Evolutionary conservation across 2,329 filamentous ascomycete genomes (phyloP).

Genomic region (Colletotrichum plurivorum): DNA sequence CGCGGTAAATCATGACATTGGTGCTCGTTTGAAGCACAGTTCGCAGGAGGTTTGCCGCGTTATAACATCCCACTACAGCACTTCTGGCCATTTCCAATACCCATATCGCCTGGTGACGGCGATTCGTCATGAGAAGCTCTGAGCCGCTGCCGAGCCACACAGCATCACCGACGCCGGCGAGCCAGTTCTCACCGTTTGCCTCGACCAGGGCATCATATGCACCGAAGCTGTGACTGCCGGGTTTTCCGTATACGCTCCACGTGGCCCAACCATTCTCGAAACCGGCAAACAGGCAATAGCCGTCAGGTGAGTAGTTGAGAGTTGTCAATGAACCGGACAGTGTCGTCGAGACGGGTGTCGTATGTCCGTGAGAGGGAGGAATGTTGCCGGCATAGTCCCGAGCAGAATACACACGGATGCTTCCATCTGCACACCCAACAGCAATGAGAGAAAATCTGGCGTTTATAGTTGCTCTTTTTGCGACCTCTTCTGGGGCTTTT

Average conservation of each 20-base stretch:
- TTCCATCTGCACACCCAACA: slow-evolving; percentile 84
- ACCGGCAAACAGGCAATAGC: slow-evolving; percentile 94
- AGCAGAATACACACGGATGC: slow-evolving; percentile 90
- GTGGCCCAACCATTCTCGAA: slow-evolving; percentile 94
- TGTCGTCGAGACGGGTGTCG: slow-evolving; percentile 75
- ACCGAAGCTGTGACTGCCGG: slow-evolving; percentile 86
- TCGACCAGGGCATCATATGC: slow-evolving; percentile 75
- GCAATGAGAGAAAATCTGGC: slow-evolving; percentile 95
- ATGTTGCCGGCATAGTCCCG: slow-evolving; percentile 96
- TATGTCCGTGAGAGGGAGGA: slow-evolving; percentile 84
- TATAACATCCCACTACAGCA: slow-evolving; percentile 93
- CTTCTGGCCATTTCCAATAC: slow-evolving; percentile 93
- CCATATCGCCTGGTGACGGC: slow-evolving; percentile 85
- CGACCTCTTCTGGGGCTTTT: slow-evolving; percentile 69
- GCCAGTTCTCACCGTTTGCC: slow-evolving; percentile 84
- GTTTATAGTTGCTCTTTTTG: slow-evolving; percentile 86
- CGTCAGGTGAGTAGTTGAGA: slow-evolving; percentile 91
- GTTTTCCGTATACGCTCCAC: slow-evolving; percentile 98
- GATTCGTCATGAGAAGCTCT: slow-evolving; percentile 82
- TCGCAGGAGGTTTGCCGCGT: slow-evolving; percentile 89
- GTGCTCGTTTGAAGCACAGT: slow-evolving; percentile 91
- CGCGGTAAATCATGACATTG: slow-evolving; percentile 91
- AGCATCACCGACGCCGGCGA: slow-evolving; percentile 82
- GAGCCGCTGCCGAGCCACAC: slow-evolving; percentile 91
- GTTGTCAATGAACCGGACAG: slow-evolving; percentile 81